Base-by-base conservation (phyloP, 768 basidiomycete species). In the Cystofilobasidium bisporidii region DNA sequence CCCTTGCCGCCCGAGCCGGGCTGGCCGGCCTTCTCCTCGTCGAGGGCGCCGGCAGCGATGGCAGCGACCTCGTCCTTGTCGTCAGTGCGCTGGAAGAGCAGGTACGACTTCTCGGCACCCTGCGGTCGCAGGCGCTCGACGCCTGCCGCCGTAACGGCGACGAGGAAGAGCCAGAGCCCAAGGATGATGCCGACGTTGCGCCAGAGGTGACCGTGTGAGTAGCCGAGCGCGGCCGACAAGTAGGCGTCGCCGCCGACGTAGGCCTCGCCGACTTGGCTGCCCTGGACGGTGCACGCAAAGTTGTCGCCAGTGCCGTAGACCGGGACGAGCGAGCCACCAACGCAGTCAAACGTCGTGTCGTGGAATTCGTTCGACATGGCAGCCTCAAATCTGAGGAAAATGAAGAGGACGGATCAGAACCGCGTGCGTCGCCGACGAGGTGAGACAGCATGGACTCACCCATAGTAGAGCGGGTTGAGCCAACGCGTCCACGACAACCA, bases 291-390 rank as follows among this genome's bases (percentile, higher is more conserved):
- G 64, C 77, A 78, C 28, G 74, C 71, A 17, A 68, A 62, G 30
- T 73, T 66, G 59, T 43, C 32, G 12, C 69, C 69, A 36, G 67
- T 68, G n/a, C 61, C 72, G 67, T 77, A 77, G 11, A 71, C 56
- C 10, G 78, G 78, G 24, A 78, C 72, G 61, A 74, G 76, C 17
- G 67, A 28, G 2, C 72, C 69, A 8, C 67, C 67, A 5, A 68
- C 67, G 64, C 78, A 78, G 22, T 62, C 24, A 63, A 86, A 88
- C 24, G 81, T 75, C 41, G 85, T 83, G 22, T 84, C 83, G 80
- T 81, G 83, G 77, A 91, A 91, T 75, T 94, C 91, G 75, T 92
- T 92, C 76, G 87, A 85, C 85, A 93, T 87, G 43, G 82, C 79
- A 2, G 83, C 85, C 71, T 87, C 83, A 82, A 87, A 91, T 0